Evolutionary conservation across 2,329 filamentous ascomycete species (phyloP).

Genomic region (Epichloe brachyelytri): DNA sequence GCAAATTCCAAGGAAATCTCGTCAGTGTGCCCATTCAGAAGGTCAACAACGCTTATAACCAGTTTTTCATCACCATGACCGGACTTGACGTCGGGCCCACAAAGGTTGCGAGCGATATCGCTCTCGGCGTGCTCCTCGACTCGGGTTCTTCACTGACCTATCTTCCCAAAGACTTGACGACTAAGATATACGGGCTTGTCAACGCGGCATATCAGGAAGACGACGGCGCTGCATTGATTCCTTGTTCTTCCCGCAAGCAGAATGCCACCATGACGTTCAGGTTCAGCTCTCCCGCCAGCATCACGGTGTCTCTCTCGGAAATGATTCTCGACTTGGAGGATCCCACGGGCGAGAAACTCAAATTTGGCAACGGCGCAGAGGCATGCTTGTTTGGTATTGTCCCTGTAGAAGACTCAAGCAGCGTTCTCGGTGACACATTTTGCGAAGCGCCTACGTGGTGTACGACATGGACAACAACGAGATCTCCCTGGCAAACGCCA

Average conservation of each 20-base stretch:
- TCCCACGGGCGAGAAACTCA: constrained; percentile 32
- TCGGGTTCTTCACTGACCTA: constrained; percentile 57
- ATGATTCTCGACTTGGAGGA: constrained; percentile 42
- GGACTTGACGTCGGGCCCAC: constrained; percentile 32
- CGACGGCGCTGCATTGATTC: constrained; percentile 46
- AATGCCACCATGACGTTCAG: constrained; percentile 32
- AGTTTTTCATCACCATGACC: constrained; percentile 60
- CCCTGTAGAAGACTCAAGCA: constrained; percentile 40
- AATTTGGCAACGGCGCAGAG: constrained; percentile 37
- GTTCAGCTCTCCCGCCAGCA: constrained; percentile 36
- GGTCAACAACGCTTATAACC: constrained; percentile 35
- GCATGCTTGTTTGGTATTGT: constrained; percentile 58
- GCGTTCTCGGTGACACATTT: constrained; percentile 63
- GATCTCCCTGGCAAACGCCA: constrained; percentile 56
- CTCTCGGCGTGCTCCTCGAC: constrained; percentile 55
- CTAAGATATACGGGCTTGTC: constrained; percentile 44
- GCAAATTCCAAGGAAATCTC: constrained; percentile 49
- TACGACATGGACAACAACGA: constrained; percentile 62
- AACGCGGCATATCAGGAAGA: constrained; percentile 43
- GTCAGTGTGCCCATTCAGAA: constrained; percentile 54
- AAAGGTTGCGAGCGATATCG: constrained; percentile 32
- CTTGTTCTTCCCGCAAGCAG: constrained; percentile 37
- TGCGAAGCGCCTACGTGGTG: constrained; percentile 62
- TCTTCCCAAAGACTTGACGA: constrained; percentile 43
- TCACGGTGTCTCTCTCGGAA: constrained; percentile 45